phyloP scores from a whole-genome alignment of 495 filamentous ascomycete genomes.

The Apodospora peruviana region DNA sequence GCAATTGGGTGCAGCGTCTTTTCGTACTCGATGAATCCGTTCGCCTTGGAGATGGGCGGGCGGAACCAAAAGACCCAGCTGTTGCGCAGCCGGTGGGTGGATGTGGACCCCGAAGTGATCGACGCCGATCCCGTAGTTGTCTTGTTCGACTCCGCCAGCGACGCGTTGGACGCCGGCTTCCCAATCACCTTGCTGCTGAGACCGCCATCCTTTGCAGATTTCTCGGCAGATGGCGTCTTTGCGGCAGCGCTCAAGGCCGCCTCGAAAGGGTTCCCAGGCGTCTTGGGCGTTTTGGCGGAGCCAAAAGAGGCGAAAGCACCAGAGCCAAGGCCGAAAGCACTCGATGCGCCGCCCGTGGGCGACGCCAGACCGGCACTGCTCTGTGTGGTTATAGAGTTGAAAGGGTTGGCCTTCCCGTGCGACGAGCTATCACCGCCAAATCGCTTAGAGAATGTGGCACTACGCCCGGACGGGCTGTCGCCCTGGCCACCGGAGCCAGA shows the following conservation, averaged over 20 bases:
- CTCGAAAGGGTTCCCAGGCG: conserved; percentile 75
- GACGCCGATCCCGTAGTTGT: conserved; percentile 24
- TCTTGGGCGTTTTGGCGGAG: conserved; percentile 80
- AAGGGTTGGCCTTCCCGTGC: conserved; percentile 78
- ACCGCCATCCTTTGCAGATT: conserved; percentile 44
- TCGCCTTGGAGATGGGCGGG: conserved; percentile 81
- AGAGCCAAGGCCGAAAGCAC: conserved; percentile 87
- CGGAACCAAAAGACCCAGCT: conserved; percentile 97
- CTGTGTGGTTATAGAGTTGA: conserved; percentile 74
- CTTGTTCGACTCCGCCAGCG: conserved; percentile 32
- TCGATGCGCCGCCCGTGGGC: conserved; percentile 80
- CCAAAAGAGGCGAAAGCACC: conserved; percentile 97
- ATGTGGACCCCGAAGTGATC: conserved; percentile 12
- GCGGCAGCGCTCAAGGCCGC: conserved; percentile 57
- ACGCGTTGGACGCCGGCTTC: conserved; percentile 35
- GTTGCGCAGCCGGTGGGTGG: conserved; percentile 64
- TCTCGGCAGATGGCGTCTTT: conserved; percentile 57
- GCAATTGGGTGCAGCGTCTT: conserved; percentile 89
- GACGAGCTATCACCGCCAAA: conserved; percentile 72
- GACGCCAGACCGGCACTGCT: conserved; percentile 67
- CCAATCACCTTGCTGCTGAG: conserved; percentile 38
- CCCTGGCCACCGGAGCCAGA: conserved; percentile 48
- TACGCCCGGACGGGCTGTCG: conserved; percentile 64
- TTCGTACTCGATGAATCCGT: conserved; percentile 91
- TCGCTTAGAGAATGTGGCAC: conserved; percentile 58